Evolutionary conservation across 495 filamentous ascomycete species (phyloP).

Genomic region (Tuber calosporum): DNA sequence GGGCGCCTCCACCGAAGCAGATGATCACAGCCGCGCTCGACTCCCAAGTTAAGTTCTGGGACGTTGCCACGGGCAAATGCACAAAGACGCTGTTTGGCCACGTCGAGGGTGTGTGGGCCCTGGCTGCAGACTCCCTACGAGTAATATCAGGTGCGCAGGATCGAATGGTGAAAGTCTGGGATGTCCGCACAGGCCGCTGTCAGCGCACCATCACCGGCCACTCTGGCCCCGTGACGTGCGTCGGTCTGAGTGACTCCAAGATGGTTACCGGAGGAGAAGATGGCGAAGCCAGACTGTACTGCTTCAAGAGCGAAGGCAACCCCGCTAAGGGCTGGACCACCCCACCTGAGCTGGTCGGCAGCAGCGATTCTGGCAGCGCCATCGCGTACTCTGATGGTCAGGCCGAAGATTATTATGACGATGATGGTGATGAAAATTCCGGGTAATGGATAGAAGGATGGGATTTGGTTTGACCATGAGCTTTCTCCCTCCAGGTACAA

Average conservation of each 20-base stretch:
- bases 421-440: neutral
- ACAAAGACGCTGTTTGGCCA: constrained; percentile 93
- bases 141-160: constrained; percentile 87
- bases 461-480: neutral
- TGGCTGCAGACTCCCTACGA: constrained; percentile 83
- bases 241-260: constrained; percentile 77
- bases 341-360: constrained; percentile 36
- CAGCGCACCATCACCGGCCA: constrained; percentile 88
- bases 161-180: constrained; percentile 95
- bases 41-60: constrained; percentile 86
- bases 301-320: constrained; percentile 56
- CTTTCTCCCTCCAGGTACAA: neutral
- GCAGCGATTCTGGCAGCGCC: constrained; percentile 25
- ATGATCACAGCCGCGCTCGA: constrained; percentile 90
- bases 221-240: constrained; percentile 79
- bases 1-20: constrained; percentile 65
- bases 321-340: constrained; percentile 33
- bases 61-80: constrained; percentile 71
- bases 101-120: constrained; percentile 89
- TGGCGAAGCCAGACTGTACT: constrained; percentile 78
- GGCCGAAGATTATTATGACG: constrained; percentile 19
- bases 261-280: constrained; percentile 91
- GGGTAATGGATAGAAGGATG: neutral
- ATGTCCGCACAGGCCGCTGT: constrained; percentile 80
- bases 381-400: constrained; percentile 18